A percentile compares a stretch with the other conserved stretches of the same genome.
These are phyloP conservation scores for Alternaria conjuncta DNA, from an alignment of 2,329 filamentous ascomycete species.

Conservation along the genomic window DNA sequence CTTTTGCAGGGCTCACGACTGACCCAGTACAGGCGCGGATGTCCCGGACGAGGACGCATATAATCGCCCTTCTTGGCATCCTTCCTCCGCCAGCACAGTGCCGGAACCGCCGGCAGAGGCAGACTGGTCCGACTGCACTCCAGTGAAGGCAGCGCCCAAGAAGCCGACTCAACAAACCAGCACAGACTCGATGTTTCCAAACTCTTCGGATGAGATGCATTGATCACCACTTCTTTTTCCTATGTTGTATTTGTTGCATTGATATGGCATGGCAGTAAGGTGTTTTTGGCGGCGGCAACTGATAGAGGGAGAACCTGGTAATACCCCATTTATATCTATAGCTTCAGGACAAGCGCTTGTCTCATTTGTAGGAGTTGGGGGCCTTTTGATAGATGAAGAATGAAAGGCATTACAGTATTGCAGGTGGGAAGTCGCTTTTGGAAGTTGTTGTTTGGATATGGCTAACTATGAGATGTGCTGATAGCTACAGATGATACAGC, in stretches of 20 bases:
- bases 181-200: conserved; percentile 14
- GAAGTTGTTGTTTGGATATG: not conserved
- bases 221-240: not conserved
- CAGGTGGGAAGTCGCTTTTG: not conserved
- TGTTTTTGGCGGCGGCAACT: conserved; percentile 2
- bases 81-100: not conserved
- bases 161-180: not conserved
- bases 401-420: not conserved
- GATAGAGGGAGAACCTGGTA: conserved; percentile 18
- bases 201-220: conserved; percentile 5
- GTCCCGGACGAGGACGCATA: not conserved
- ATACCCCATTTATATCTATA: conserved; percentile 19
- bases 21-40: not conserved
- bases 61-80: not conserved
- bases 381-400: conserved; percentile 4
- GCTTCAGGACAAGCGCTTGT: conserved; percentile 10
- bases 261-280: conserved; percentile 6
- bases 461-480: not conserved
- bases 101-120: not conserved
- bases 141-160: not conserved
- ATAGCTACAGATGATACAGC: not conserved
- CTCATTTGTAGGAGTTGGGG: conserved; percentile 10
- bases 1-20: not conserved
- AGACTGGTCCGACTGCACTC: not conserved
- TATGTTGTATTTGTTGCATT: conserved; percentile 13